A percentile compares a stretch with the other conserved stretches of the same genome.
Conservation (phyloP, 1,284 basidiomycete genomes). For the Melampsora americana region DNA sequence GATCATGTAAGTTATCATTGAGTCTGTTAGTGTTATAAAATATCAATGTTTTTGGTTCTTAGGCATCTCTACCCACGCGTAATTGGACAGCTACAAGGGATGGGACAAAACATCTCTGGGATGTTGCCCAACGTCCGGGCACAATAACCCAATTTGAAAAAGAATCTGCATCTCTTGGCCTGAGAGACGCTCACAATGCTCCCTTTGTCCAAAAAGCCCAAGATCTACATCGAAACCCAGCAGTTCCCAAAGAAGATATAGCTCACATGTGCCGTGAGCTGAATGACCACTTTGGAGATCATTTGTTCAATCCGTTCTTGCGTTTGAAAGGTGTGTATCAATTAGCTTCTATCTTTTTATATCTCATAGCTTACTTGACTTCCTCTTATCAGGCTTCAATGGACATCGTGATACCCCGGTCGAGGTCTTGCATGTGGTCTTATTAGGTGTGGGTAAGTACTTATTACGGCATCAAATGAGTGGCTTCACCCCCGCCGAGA, state of each 20-base stretch:
- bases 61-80: too few species aligned
- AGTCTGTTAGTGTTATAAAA: too few species aligned
- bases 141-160: neutral
- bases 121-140: neutral
- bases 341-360: too few species aligned
- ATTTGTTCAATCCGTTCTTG: slow-evolving; percentile 3
- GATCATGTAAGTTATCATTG: too few species aligned
- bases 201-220: neutral
- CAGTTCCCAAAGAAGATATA: neutral
- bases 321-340: neutral
- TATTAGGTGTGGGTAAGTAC: slow-evolving; percentile 56
- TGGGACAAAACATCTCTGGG: neutral
- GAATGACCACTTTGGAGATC: neutral
- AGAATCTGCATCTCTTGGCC: neutral
- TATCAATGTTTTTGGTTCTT: too few species aligned
- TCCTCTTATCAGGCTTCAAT: slow-evolving; percentile 50
- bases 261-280: neutral
- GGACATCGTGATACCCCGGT: slow-evolving; percentile 54
- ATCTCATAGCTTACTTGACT: neutral
- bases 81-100: too few species aligned
- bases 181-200: neutral
- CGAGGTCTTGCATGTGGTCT: slow-evolving; percentile 55
- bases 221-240: neutral
- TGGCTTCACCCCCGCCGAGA: slow-evolving; percentile 45
- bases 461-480: slow-evolving; percentile 55